Conservation (phyloP, 2,329 filamentous ascomycete genomes). For the Claviceps lovelessii region DNA sequence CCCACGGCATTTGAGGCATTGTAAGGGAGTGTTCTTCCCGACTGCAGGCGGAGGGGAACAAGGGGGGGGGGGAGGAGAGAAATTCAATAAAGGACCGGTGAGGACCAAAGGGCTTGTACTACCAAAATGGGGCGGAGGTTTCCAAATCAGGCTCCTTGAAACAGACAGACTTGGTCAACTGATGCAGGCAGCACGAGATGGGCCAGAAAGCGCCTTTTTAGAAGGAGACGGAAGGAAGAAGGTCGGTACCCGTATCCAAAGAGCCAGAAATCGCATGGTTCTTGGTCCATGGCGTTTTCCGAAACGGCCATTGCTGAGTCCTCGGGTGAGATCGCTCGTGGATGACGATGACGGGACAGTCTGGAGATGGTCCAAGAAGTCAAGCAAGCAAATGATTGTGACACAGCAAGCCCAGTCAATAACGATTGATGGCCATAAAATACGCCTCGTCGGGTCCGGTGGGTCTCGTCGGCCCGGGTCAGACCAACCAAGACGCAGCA, state of each 20-base stretch:
- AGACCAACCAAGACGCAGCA: too few relatives aligned
- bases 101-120: conserved; percentile 13
- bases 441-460: too few relatives aligned
- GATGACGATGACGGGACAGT: too few relatives aligned
- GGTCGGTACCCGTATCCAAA: conserved; percentile 82
- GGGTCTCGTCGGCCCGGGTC: too few relatives aligned
- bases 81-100: too few relatives aligned
- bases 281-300: conserved; percentile 8
- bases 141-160: conserved; percentile 80
- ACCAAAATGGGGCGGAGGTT: conserved; percentile 93
- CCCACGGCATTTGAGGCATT: background rate
- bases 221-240: background rate
- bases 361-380: too few relatives aligned
- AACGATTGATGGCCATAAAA: too few relatives aligned
- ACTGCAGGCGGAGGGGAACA: fast-evolving
- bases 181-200: background rate
- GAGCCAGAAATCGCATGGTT: conserved; percentile 66
- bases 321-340: too few relatives aligned
- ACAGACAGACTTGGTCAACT: background rate
- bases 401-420: too few relatives aligned
- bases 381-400: too few relatives aligned
- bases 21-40: background rate
- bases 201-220: background rate
- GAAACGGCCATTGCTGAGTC: background rate
- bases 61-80: background rate